Conservation (phyloP, 2,329 filamentous ascomycete genomes). For the Aspergillus puulaauensis region DNA sequence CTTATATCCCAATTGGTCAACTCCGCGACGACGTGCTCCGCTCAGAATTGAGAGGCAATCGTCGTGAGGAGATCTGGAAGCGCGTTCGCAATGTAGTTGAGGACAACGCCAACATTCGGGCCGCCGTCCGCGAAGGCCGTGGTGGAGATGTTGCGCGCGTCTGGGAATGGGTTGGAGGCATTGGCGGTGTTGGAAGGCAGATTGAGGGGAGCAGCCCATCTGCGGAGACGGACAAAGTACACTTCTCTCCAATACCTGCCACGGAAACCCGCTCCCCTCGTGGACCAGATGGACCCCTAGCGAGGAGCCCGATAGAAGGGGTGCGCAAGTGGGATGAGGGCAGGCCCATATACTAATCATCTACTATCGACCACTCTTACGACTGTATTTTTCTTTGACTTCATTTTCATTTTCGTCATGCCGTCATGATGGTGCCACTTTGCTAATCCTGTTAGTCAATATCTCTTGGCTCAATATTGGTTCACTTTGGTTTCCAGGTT, state of each 20-base stretch:
- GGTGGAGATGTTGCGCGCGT: slow-evolving; percentile 58
- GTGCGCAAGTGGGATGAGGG: slow-evolving; percentile 43
- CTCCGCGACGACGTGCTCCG: slow-evolving; percentile 87
- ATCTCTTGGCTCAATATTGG: not conserved
- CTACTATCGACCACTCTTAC: not conserved
- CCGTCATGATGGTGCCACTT: not conserved
- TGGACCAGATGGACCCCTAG: slow-evolving; percentile 17
- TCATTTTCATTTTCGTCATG: not conserved
- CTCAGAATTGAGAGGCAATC: slow-evolving; percentile 71
- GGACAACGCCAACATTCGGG: slow-evolving; percentile 87
- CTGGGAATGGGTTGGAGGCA: slow-evolving; percentile 69
- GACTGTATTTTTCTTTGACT: not conserved
- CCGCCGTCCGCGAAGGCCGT: slow-evolving; percentile 64
- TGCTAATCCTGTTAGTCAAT: not conserved
- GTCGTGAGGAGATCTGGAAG: slow-evolving; percentile 80
- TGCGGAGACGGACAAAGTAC: slow-evolving; percentile 26
- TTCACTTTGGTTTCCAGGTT: not conserved
- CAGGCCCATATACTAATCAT: slow-evolving; percentile 40
- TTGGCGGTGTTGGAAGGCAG: slow-evolving; percentile 48
- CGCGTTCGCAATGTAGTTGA: slow-evolving; percentile 83
- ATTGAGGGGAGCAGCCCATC: slow-evolving; percentile 25
- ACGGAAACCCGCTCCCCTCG: slow-evolving; percentile 18
- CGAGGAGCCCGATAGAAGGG: slow-evolving; percentile 24
- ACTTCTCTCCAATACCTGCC: slow-evolving; percentile 26
- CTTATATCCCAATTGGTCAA: slow-evolving; percentile 83